phyloP scores from a whole-genome alignment of 208 protist genomes.

The Trypanosomatidae sp. region DNA sequence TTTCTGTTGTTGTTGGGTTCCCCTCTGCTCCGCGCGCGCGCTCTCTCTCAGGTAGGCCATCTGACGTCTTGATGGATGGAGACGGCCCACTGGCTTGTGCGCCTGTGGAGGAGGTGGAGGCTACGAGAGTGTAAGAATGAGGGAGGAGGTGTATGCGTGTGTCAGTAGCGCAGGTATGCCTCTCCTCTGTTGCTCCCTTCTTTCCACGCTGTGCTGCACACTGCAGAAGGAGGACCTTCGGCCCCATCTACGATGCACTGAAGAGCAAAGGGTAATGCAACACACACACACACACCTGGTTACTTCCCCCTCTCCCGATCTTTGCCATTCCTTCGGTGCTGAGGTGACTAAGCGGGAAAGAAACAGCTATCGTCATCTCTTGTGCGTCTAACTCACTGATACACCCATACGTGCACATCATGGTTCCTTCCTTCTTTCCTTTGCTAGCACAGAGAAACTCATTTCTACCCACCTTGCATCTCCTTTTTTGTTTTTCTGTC shows the following conservation, averaged over 20 bases:
- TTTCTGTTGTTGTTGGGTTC: background rate
- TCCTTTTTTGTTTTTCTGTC: background rate
- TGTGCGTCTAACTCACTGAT: background rate
- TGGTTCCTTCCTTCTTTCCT: background rate
- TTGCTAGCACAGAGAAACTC: background rate
- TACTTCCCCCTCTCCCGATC: background rate
- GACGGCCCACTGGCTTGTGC: background rate
- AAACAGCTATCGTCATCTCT: background rate
- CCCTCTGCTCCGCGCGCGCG: too few relatives aligned
- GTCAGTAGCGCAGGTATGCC: background rate
- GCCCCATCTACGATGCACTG: background rate
- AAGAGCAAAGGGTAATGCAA: background rate
- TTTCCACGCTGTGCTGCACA: background rate
- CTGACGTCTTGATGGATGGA: background rate
- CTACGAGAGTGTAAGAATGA: background rate
- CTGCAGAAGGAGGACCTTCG: background rate
- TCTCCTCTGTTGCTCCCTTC: slow-evolving; percentile 2
- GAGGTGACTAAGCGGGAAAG: background rate
- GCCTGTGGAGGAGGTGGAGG: background rate
- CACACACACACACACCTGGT: background rate
- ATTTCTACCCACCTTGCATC: background rate
- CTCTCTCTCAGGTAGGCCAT: background rate
- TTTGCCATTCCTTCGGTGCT: background rate
- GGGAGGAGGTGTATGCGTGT: background rate
- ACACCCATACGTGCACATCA: background rate